Conservation (phyloP, 371 early-diverging fungal species). For the Apophysomyces ossiformis region DNA sequence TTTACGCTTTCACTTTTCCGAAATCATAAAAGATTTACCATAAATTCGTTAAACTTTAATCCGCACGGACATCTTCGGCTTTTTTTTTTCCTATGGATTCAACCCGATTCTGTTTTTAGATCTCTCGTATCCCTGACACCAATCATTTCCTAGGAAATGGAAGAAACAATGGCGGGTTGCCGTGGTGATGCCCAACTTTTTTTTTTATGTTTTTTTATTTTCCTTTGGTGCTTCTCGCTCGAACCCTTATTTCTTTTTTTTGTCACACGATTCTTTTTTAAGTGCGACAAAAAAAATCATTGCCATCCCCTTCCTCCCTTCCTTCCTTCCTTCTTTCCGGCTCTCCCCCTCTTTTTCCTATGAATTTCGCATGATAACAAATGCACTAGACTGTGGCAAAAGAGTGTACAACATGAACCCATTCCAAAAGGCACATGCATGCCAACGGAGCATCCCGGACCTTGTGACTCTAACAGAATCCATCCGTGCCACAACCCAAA, state of each 20-base stretch:
- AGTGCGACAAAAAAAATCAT: not conserved
- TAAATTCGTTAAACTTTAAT: constrained; percentile 2
- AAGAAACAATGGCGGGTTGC: too few relatives aligned
- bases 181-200: not conserved
- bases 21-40: not conserved
- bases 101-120: constrained; percentile 5
- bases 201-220: not conserved
- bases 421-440: constrained; percentile 4
- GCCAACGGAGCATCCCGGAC: not conserved
- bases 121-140: not conserved
- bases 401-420: constrained; percentile 5
- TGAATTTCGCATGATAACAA: too few relatives aligned
- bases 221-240: too few relatives aligned
- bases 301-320: not conserved
- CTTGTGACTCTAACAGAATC: not conserved
- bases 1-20: not conserved
- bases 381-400: too few relatives aligned
- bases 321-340: not conserved
- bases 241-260: not conserved
- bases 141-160: not conserved
- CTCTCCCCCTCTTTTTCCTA: too few relatives aligned
- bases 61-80: constrained; percentile 9
- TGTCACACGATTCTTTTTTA: constrained; percentile 5
- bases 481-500: not conserved
- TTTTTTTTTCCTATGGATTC: not conserved